Percentiles rank a stretch among this genome's conserved stretches.
phyloP scores from a whole-genome alignment of 108 stramenopile genomes.

The Pseudonitzschia delicatissima region DNA sequence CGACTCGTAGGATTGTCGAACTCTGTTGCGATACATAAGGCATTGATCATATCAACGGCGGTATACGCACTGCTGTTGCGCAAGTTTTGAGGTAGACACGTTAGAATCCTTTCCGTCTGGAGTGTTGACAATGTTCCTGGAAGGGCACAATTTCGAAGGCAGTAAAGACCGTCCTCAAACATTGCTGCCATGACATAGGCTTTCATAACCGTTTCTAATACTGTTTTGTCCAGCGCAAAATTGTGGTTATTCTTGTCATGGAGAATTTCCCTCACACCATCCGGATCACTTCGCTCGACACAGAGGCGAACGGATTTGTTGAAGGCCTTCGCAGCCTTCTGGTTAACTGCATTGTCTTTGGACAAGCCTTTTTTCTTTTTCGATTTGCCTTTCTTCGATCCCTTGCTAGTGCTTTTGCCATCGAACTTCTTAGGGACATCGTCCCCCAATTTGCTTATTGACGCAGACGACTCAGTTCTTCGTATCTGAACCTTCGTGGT shows the following conservation, averaged over 20 bases:
- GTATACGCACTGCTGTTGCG: constrained; percentile 78
- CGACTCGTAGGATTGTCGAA: constrained; percentile 80
- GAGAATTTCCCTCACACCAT: constrained; percentile 64
- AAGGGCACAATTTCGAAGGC: constrained; percentile 76
- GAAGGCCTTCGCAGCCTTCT: constrained; percentile 69
- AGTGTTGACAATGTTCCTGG: constrained; percentile 66
- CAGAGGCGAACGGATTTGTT: constrained; percentile 69
- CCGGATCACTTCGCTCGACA: constrained; percentile 78
- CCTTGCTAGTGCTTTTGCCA: constrained; percentile 11
- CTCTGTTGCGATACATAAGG: constrained; percentile 88
- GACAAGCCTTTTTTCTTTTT: constrained; percentile 59
- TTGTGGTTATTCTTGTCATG: constrained; percentile 73
- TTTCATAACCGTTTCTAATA: constrained; percentile 87
- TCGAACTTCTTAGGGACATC: constrained; percentile 6
- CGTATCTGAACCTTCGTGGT: constrained; percentile 66
- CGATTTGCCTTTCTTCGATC: constrained; percentile 54
- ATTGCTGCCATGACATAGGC: constrained; percentile 88
- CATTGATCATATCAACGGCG: constrained; percentile 91
- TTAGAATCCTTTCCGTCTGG: constrained; percentile 79
- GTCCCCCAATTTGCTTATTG: constrained; percentile 42
- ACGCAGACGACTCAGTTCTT: constrained; percentile 40
- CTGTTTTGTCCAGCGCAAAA: constrained; percentile 71
- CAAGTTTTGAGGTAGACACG: constrained; percentile 85
- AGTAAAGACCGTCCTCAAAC: constrained; percentile 90
- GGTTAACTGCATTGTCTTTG: constrained; percentile 66